Conservation (phyloP, 2,329 filamentous ascomycete species). For the Penicillium janthinellum region DNA sequence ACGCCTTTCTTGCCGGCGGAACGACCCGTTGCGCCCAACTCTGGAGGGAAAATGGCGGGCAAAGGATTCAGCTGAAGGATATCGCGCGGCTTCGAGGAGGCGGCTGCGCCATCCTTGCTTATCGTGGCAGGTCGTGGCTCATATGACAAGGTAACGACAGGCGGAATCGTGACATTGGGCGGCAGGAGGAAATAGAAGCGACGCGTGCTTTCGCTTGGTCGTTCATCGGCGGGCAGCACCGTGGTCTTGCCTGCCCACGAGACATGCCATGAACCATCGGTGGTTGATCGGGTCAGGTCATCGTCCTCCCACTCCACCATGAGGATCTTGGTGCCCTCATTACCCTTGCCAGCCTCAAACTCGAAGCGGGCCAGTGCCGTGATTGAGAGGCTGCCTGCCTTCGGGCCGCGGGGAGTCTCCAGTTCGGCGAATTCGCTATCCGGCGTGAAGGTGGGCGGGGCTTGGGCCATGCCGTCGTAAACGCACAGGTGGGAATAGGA, state of each 20-base stretch:
- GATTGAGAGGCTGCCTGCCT: slow-evolving; percentile 38
- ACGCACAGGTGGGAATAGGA: slow-evolving; percentile 1
- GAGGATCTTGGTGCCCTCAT: slow-evolving; percentile 85
- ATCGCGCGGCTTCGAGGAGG: slow-evolving; percentile 29
- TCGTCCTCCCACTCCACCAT: slow-evolving; percentile 89
- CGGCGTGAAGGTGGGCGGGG: slow-evolving; percentile 31
- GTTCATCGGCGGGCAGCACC: slow-evolving; percentile 68
- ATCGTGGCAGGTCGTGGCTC: slow-evolving; percentile 38
- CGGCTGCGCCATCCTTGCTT: background rate
- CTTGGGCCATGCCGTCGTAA: slow-evolving; percentile 16
- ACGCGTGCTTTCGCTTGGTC: slow-evolving; percentile 55
- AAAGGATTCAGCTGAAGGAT: slow-evolving; percentile 72
- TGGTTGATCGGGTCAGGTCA: slow-evolving; percentile 46
- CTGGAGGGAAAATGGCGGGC: slow-evolving; percentile 81
- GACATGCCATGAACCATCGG: slow-evolving; percentile 68
- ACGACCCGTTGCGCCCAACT: slow-evolving; percentile 67
- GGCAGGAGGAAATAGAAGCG: slow-evolving; percentile 81
- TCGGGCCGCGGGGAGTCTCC: slow-evolving; percentile 34
- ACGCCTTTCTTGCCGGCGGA: slow-evolving; percentile 76
- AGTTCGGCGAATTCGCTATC: slow-evolving; percentile 36
- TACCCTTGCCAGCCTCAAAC: slow-evolving; percentile 74
- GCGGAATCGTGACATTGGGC: slow-evolving; percentile 69
- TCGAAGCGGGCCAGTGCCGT: slow-evolving; percentile 79
- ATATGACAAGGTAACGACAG: slow-evolving; percentile 67
- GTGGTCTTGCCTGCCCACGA: slow-evolving; percentile 81